phyloP scores from a whole-genome alignment of 768 basidiomycete genomes.

The Tricholoma terreum region DNA sequence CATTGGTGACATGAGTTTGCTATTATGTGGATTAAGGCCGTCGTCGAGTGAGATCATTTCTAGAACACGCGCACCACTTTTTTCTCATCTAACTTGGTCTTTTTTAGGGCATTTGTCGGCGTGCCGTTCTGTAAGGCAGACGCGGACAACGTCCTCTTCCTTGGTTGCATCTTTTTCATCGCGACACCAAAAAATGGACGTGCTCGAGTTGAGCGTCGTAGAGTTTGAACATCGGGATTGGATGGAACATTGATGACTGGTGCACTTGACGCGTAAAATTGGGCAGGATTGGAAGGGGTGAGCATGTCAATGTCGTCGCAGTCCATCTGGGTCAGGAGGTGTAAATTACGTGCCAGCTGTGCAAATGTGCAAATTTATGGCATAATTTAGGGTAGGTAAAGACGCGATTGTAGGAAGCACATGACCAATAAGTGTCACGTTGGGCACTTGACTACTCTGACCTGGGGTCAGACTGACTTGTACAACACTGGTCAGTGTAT shows the following conservation, averaged over 20 bases:
- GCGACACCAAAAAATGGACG: constrained; percentile 7
- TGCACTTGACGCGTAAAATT: constrained; percentile 5
- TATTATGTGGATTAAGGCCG: constrained; percentile 14
- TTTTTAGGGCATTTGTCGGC: constrained; percentile 25
- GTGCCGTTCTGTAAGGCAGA: constrained; percentile 7
- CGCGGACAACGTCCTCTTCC: constrained; percentile 17
- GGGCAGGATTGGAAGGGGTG: not conserved
- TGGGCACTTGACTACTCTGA: no score
- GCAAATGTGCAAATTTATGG: not conserved
- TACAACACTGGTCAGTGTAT: no score
- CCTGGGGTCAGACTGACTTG: no score
- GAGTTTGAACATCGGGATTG: not conserved
- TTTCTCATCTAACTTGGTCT: constrained; percentile 31
- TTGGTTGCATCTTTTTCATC: not conserved
- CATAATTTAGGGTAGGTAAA: constrained; percentile 1
- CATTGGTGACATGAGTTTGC: constrained; percentile 39
- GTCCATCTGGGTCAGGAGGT: not conserved
- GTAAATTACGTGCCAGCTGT: no score
- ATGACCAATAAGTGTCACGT: not conserved
- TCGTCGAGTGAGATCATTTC: not conserved
- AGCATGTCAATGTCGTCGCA: constrained; percentile 14
- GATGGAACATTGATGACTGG: not conserved
- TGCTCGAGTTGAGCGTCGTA: constrained; percentile 13
- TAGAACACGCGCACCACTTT: constrained; percentile 33
- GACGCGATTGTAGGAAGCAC: not conserved